Base-by-base conservation (phyloP, 257 asterid genomes). In the Forsythia suspensa region DNA sequence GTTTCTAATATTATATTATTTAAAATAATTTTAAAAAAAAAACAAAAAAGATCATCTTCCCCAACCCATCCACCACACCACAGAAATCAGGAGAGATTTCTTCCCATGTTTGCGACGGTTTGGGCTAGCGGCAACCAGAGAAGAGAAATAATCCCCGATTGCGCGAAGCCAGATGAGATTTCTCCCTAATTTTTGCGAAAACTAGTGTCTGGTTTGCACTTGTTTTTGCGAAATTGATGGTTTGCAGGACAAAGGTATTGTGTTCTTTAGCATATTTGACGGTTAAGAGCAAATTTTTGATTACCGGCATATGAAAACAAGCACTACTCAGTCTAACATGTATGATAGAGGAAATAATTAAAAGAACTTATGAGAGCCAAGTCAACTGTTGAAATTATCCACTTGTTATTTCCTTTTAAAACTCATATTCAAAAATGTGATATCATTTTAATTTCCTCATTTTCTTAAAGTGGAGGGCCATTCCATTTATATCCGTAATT, bases 401-500 rank as follows among this genome's bases (percentile, higher is more conserved):
- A 8, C 24, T 6, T 18, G 40, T 9, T 37, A 44, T 37, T 29
- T 29, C 9, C 9, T 77, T 38, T 72, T 38, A 16, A 72, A 57
- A 43, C 78, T 66, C 57, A 66, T 43, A 21, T 57, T 39, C 18
- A 59, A 36, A 73, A 16, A 41, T 61, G 69, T 67, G 55, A 75
- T 71, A 68, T 40, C 67, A 55, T 36, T 80, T 40, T 38, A 20
- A 69, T 20, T 71, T 70, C 46, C 83, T 81, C 48, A 18, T 57
- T 61, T 77, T 78, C 77, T 84, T 83, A 68, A 84, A 90, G 94
- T 75, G 78, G 94, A 87, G 88, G 99, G 98, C 21, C 85, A 93
- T 87, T 93, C 99, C 77, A 83, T 95, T 80, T 91, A 90, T 76
- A 77, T 95, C 71, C 91, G 97, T 69, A 93, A 93, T 84, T 86